phyloP scores from a whole-genome alignment of 441 rosid genomes.

The Geranium incanum region DNA sequence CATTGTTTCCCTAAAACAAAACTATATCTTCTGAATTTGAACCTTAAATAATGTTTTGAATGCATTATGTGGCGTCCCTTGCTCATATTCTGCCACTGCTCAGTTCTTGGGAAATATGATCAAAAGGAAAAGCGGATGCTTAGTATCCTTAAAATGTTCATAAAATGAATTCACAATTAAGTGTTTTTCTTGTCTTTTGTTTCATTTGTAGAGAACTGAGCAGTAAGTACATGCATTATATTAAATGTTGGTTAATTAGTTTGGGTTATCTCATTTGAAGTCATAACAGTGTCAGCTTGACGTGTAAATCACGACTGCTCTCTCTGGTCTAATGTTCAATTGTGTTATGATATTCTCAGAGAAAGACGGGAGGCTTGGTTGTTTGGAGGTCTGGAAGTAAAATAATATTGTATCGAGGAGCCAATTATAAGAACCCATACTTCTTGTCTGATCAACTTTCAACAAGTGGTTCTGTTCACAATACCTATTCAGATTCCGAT shows the following conservation, averaged over 20 bases:
- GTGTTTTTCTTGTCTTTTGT: too few relatives aligned
- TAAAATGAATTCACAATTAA: too few relatives aligned
- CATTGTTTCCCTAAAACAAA: neutral
- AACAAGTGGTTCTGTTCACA: conserved; percentile 23
- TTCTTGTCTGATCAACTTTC: conserved; percentile 39
- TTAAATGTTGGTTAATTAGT: neutral
- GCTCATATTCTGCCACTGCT: neutral
- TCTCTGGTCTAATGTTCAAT: conserved; percentile 19
- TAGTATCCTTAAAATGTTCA: too few relatives aligned
- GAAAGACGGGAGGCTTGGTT: conserved; percentile 89
- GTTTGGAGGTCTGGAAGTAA: conserved; percentile 92
- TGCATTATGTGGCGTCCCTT: neutral
- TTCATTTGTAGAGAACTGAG: too few relatives aligned
- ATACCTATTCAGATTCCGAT: conserved; percentile 22
- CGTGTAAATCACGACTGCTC: conserved; percentile 7
- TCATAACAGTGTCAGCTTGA: neutral
- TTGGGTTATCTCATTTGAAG: conserved; percentile 9
- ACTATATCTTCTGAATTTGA: neutral
- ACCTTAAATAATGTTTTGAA: neutral
- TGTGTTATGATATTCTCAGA: conserved; percentile 37
- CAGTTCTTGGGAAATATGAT: neutral
- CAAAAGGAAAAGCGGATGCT: too few relatives aligned
- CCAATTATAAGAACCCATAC: conserved; percentile 75
- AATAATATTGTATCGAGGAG: conserved; percentile 76
- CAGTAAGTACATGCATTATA: neutral